phyloP scores from a whole-genome alignment of 2,329 filamentous ascomycete species.

The Diaporthe humulicola region DNA sequence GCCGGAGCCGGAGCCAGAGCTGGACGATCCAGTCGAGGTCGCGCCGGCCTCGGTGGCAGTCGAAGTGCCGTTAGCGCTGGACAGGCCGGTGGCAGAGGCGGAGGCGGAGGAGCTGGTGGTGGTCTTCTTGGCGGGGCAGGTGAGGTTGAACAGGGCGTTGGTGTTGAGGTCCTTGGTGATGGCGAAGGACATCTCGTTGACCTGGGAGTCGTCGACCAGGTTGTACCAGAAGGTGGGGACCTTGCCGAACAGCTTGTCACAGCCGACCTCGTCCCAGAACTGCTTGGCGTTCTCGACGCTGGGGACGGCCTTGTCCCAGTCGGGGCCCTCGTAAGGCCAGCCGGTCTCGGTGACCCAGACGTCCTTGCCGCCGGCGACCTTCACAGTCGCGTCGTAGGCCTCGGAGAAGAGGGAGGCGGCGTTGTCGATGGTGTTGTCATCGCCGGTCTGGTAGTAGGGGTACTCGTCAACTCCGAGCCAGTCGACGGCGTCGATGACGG shows the following conservation, averaged over 20 bases:
- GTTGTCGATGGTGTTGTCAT: slow-evolving; percentile 74
- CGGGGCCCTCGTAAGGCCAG: slow-evolving; percentile 81
- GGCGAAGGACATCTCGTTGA: slow-evolving; percentile 78
- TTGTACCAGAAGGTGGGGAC: slow-evolving; percentile 83
- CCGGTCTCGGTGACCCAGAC: slow-evolving; percentile 94
- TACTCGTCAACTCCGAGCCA: slow-evolving; percentile 89
- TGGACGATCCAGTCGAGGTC: slow-evolving; percentile 77
- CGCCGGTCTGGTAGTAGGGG: slow-evolving; percentile 83
- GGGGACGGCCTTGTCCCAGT: slow-evolving; percentile 72
- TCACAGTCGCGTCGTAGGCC: slow-evolving; percentile 71
- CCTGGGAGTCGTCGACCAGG: slow-evolving; percentile 74
- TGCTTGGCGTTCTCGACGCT: slow-evolving; percentile 76
- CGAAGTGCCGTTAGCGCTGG: slow-evolving; percentile 75
- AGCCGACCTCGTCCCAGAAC: slow-evolving; percentile 87
- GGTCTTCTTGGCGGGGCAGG: slow-evolving; percentile 59
- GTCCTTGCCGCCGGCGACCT: slow-evolving; percentile 73
- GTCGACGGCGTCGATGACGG: slow-evolving; percentile 78
- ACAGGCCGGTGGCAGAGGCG: slow-evolving; percentile 67
- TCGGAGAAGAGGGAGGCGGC: slow-evolving; percentile 77
- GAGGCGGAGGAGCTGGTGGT: slow-evolving; percentile 41
- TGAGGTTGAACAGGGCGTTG: slow-evolving; percentile 73
- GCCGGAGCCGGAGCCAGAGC: slow-evolving; percentile 37
- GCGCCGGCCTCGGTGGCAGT: slow-evolving; percentile 78
- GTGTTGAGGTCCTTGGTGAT: slow-evolving; percentile 68
- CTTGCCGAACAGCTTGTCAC: slow-evolving; percentile 72